These are phyloP conservation scores for Oryza brachyantha DNA, from an alignment of 176 grass and related monocot species.

Conservation along the genomic window DNA sequence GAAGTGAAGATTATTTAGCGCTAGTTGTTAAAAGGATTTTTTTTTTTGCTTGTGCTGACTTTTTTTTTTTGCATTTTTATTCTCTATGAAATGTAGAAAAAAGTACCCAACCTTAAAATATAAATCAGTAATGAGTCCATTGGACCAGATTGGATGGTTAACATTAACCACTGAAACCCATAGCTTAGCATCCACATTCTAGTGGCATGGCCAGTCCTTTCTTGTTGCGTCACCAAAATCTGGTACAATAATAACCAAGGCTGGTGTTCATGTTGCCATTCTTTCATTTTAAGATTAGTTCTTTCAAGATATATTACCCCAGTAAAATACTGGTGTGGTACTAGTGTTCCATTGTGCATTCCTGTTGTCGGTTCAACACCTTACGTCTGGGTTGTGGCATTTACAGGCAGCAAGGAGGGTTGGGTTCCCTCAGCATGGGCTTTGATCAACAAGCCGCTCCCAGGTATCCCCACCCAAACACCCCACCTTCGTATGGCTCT, in stretches of 20 bases:
- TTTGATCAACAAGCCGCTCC: slow-evolving; percentile 59
- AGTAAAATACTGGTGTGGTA: not conserved
- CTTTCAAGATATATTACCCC: not conserved
- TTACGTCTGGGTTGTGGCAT: slow-evolving; percentile 14
- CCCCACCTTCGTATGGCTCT: slow-evolving; percentile 54
- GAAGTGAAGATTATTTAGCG: not conserved
- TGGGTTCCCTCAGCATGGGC: slow-evolving; percentile 50
- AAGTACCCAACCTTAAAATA: not conserved
- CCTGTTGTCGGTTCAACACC: not conserved
- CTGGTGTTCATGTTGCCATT: not conserved
- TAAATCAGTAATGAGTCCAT: not conserved
- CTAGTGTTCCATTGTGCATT: slow-evolving; percentile 1
- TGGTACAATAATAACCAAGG: not conserved
- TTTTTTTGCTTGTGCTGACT: slow-evolving; percentile 4
- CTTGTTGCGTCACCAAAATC: not conserved
- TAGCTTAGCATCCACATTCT: not conserved
- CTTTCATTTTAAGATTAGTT: not conserved
- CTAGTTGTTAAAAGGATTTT: not conserved
- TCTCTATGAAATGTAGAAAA: not conserved
- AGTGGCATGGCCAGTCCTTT: not conserved
- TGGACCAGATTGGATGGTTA: slow-evolving; percentile 4
- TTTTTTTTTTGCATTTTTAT: slow-evolving; percentile 14
- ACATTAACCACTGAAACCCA: not conserved
- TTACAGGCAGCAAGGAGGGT: slow-evolving; percentile 73
- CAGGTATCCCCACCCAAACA: slow-evolving; percentile 66